Base-by-base conservation (phyloP, 192 early-diverging fungal species). In the Geranomyces michiganensis region DNA sequence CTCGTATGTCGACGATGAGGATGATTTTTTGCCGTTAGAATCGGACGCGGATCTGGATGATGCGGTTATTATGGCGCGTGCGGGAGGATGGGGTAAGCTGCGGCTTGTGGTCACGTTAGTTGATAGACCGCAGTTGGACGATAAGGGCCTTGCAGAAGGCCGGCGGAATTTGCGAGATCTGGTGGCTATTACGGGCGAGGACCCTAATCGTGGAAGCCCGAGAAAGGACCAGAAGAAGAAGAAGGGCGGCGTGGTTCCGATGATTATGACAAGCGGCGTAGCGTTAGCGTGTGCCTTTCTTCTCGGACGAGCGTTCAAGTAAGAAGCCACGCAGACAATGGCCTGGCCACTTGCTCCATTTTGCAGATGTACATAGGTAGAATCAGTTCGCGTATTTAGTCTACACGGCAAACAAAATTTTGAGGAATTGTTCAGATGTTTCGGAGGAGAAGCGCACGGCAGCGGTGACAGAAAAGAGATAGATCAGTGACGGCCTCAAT, bases 1-100 rank as follows among this genome's bases (percentile, higher is more conserved):
- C 22, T 70, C 60, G 15, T 98, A 96, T 71, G 76, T 93, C 65
- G 96, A 98, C 72, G 96, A 98, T 64, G 96, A 98, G 56, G 85
- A 89, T 43, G 96, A 98, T 76, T 78, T 85, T 62, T 91, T 98
- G 33, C 81, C 89, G 67, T 85, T 98, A 70, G 86, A 87, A 30
- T 82, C 83, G 31, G 90, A 92, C 62, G 83, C 83, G 2, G 95
- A 97, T 70, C 76, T 98, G 65, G 75, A 85, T 17, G 93, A 96
- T 51, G 93, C 96, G 13, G 92, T 97, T 0, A 70, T 86, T 4
- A 84, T 95, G 76, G 93, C 95, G 19, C 82, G 84, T 46, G 86
- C 89, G 75, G 84, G 89, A n/a, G 91, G 89, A 17, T 88, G 87
- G 71, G 85, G 86, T 64, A 88, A 91, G 27, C 86, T 98, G 44